phyloP scores from a whole-genome alignment of 2,329 filamentous ascomycete species.

The Fusarium lateritium region DNA sequence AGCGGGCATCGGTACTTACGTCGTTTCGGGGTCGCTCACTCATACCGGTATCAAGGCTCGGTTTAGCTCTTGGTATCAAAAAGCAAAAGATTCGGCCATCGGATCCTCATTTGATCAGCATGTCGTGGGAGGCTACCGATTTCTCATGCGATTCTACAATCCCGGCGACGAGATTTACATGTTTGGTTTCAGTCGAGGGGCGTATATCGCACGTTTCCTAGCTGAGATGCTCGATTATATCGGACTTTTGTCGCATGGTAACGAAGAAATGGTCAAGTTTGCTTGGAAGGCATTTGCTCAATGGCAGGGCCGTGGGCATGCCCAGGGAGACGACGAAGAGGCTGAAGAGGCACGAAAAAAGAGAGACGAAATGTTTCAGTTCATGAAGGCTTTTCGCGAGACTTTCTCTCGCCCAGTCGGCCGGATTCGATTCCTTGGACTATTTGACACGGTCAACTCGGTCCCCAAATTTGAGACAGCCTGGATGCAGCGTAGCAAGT shows the following conservation, averaged over 20 bases:
- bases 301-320: conserved; percentile 75
- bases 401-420: conserved; percentile 84
- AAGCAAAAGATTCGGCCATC: conserved; percentile 84
- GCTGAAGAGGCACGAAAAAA: conserved; percentile 58
- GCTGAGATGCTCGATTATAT: conserved; percentile 90
- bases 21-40: conserved; percentile 71
- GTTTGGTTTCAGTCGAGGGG: conserved; percentile 81
- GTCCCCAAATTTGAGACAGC: conserved; percentile 82
- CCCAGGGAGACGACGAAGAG: conserved; percentile 58
- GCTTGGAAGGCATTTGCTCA: conserved; percentile 86
- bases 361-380: conserved; percentile 75
- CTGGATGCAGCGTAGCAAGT: conserved; percentile 85
- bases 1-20: conserved; percentile 82
- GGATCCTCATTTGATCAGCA: conserved; percentile 87
- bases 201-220: conserved; percentile 81
- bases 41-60: conserved; percentile 70
- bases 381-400: conserved; percentile 85
- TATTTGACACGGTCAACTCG: conserved; percentile 88
- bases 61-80: conserved; percentile 76
- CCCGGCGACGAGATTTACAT: conserved; percentile 77
- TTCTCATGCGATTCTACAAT: conserved; percentile 81
- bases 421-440: conserved; percentile 80
- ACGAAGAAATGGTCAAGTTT: conserved; percentile 88
- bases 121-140: conserved; percentile 86
- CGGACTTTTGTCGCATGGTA: conserved; percentile 83